Percentiles rank a stretch among this genome's conserved stretches.
phyloP scores from a whole-genome alignment of 352 stramenopile species.

The Phytophthora ohioensis region DNA sequence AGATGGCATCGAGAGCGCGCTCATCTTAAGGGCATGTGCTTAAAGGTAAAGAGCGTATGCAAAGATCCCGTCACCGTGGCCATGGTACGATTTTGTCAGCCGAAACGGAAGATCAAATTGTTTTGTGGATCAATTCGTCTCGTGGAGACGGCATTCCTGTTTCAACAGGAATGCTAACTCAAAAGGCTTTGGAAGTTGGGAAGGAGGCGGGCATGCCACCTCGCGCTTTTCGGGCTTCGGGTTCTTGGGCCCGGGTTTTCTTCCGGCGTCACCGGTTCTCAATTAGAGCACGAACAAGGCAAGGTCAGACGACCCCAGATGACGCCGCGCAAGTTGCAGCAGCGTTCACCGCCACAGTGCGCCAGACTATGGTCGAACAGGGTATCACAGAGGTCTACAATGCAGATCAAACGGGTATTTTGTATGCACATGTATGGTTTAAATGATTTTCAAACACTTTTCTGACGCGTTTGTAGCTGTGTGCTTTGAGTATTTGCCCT shows the following conservation, averaged over 20 bases:
- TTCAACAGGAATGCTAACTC: slow-evolving; percentile 6
- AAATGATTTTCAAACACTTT: neutral
- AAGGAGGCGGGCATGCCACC: neutral
- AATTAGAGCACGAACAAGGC: slow-evolving; percentile 7
- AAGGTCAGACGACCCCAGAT: slow-evolving; percentile 14
- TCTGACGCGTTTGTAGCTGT: slow-evolving; percentile 5
- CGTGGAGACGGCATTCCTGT: slow-evolving; percentile 12
- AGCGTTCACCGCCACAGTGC: neutral
- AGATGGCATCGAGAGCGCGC: too few species aligned
- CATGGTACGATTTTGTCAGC: neutral
- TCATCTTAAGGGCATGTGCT: neutral
- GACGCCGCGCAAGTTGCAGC: slow-evolving; percentile 4
- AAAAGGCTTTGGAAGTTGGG: slow-evolving; percentile 12
- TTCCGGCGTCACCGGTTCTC: slow-evolving; percentile 1
- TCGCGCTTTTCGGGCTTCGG: neutral
- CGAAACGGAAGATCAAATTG: slow-evolving; percentile 7
- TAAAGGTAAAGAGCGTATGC: neutral
- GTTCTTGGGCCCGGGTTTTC: slow-evolving; percentile 5
- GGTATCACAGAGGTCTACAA: slow-evolving; percentile 13
- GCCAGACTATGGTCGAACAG: slow-evolving; percentile 6
- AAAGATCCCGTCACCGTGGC: neutral
- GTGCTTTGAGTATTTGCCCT: slow-evolving; percentile 28
- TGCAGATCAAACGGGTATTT: slow-evolving; percentile 30
- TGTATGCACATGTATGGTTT: slow-evolving; percentile 1
- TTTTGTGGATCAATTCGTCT: slow-evolving; percentile 12